phyloP scores from a whole-genome alignment of 352 stramenopile genomes.

The Peronospora farinosa region DNA sequence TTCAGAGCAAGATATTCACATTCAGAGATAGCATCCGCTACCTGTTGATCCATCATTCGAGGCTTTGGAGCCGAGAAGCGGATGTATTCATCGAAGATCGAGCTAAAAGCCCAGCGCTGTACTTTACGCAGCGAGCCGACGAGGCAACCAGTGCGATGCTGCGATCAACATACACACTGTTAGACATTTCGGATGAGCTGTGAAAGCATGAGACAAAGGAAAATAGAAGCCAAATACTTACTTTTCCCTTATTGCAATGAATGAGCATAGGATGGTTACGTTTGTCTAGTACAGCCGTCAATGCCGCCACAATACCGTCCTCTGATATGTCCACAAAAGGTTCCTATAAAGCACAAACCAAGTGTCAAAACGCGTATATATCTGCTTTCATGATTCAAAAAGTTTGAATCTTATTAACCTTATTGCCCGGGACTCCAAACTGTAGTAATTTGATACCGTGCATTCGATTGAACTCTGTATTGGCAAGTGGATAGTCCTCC shows the following conservation, averaged over 20 bases:
- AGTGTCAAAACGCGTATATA: background rate
- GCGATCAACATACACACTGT: background rate
- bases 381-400: background rate
- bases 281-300: constrained; percentile 75
- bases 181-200: background rate
- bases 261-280: constrained; percentile 85
- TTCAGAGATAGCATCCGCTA: constrained; percentile 6
- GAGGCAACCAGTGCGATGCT: constrained; percentile 78
- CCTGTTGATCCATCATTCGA: constrained; percentile 85
- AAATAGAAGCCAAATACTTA: constrained; percentile 12
- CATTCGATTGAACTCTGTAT: constrained; percentile 75
- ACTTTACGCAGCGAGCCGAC: constrained; percentile 77
- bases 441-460: constrained; percentile 76
- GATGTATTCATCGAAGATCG: constrained; percentile 84
- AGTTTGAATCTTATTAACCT: constrained; percentile 24
- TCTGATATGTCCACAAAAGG: constrained; percentile 85
- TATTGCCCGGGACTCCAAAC: constrained; percentile 83
- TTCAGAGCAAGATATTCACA: background rate
- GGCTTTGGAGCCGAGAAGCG: constrained; percentile 79
- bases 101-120: constrained; percentile 77
- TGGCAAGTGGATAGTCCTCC: constrained; percentile 82
- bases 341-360: constrained; percentile 28
- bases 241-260: constrained; percentile 86
- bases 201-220: background rate
- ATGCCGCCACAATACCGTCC: constrained; percentile 62